phyloP scores from a whole-genome alignment of 371 early-diverging fungal species.

The Fennellomyces sp. region DNA sequence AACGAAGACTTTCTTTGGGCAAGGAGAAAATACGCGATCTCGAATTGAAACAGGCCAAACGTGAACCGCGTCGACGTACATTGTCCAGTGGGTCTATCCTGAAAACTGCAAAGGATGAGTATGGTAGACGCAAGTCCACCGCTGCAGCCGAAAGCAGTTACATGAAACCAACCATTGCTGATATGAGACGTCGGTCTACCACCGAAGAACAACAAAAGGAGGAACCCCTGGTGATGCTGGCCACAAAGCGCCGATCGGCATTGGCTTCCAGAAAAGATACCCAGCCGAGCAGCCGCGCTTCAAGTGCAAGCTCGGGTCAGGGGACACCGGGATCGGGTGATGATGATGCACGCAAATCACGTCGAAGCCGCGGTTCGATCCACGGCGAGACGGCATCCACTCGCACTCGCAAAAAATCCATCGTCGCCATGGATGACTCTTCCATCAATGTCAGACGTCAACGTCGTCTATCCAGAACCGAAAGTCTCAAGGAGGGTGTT shows the following conservation, averaged over 20 bases:
- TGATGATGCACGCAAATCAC: conserved; percentile 10
- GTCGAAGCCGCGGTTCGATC: not conserved
- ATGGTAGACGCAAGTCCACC: conserved; percentile 20
- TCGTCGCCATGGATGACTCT: conserved; percentile 18
- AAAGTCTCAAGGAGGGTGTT: conserved; percentile 42
- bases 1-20: conserved; percentile 29
- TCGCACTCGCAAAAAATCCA: conserved; percentile 21
- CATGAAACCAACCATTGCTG: conserved; percentile 32
- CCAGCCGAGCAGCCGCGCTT: conserved; percentile 10
- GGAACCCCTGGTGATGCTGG: conserved; percentile 12
- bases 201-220: conserved; percentile 11
- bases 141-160: conserved; percentile 13
- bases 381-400: not conserved
- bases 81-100: conserved; percentile 31
- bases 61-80: conserved; percentile 30
- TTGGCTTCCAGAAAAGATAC: conserved; percentile 13
- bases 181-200: conserved; percentile 24
- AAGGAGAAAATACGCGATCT: conserved; percentile 32
- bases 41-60: conserved; percentile 13
- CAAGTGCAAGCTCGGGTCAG: conserved; percentile 12
- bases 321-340: conserved; percentile 14
- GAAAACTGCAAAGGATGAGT: conserved; percentile 10
- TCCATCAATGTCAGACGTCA: not conserved
- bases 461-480: conserved; percentile 38
- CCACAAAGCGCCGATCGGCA: conserved; percentile 21